Percentiles rank a stretch among this genome's conserved stretches.
These are phyloP conservation scores for Bromus sterilis DNA, from an alignment of 176 grass and related monocot species.

Conservation along the genomic window DNA sequence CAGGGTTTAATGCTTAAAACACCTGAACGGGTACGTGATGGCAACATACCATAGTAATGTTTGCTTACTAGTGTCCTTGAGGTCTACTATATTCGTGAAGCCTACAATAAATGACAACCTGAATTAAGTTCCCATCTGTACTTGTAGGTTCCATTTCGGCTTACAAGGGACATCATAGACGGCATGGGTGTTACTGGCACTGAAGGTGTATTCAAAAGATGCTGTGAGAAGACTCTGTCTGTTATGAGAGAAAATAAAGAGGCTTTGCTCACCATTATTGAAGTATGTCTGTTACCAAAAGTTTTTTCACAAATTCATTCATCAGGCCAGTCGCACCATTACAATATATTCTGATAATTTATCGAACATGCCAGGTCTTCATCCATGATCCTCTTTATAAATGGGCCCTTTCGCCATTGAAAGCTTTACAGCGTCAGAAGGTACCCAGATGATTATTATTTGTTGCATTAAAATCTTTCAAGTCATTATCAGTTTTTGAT, in stretches of 20 bases:
- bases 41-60: not conserved
- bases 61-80: not conserved
- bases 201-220: constrained; percentile 95
- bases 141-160: constrained; percentile 76
- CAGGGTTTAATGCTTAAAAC: constrained; percentile 97
- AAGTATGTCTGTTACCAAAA: constrained; percentile 43
- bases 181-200: constrained; percentile 93
- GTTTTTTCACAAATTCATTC: not conserved
- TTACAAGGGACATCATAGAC: constrained; percentile 88
- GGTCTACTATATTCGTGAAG: not conserved
- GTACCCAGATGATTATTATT: constrained; percentile 17
- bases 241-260: constrained; percentile 95
- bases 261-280: constrained; percentile 84
- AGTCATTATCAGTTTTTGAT: not conserved
- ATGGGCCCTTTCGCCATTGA: constrained; percentile 96
- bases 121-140: constrained; percentile 7
- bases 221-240: constrained; percentile 89
- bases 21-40: constrained; percentile 60
- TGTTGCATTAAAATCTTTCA: not conserved
- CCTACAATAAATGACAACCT: not conserved
- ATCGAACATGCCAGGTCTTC: constrained; percentile 55
- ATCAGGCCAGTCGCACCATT: not conserved
- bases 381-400: constrained; percentile 98
- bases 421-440: constrained; percentile 95
- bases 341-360: constrained; percentile 2